These are phyloP conservation scores for Hansenula lynferdii DNA, from an alignment of 1,139 yeast genomes.

Conservation along the genomic window DNA sequence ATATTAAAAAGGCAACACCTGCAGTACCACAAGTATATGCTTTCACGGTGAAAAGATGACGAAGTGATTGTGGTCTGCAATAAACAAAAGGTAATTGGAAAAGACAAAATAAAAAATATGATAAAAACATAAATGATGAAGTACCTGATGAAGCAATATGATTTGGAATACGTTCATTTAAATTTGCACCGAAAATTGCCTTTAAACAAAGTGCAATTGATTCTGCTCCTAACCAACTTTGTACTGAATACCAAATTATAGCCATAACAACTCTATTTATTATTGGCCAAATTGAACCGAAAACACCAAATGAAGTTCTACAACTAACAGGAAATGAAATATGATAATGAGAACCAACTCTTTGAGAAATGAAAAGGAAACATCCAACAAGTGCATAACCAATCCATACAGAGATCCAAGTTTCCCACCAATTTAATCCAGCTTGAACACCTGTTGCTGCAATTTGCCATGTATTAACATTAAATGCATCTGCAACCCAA, in stretches of 20 bases:
- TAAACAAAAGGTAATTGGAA: constrained; percentile 72
- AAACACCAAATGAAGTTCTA: constrained; percentile 71
- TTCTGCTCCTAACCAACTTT: constrained; percentile 77
- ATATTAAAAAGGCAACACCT: constrained; percentile 70
- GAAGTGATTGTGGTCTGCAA: constrained; percentile 75
- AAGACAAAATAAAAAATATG: constrained; percentile 77
- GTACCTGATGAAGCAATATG: constrained; percentile 48
- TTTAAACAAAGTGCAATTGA: constrained; percentile 70
- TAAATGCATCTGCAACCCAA: constrained; percentile 87
- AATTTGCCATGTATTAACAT: constrained; percentile 87
- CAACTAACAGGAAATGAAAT: constrained; percentile 74
- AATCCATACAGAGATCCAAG: constrained; percentile 81
- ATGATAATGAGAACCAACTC: constrained; percentile 72
- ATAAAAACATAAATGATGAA: constrained; percentile 64
- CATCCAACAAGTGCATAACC: constrained; percentile 59
- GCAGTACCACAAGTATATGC: constrained; percentile 76
- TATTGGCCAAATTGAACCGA: constrained; percentile 78
- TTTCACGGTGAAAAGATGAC: constrained; percentile 78
- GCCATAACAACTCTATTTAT: constrained; percentile 80
- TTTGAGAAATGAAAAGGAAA: constrained; percentile 59
- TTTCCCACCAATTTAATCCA: constrained; percentile 86
- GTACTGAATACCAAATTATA: constrained; percentile 82
- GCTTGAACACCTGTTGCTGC: constrained; percentile 76
- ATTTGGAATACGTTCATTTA: constrained; percentile 43
- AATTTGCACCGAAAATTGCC: constrained; percentile 60